Percentiles rank a stretch among this genome's conserved stretches.
Evolutionary conservation across 2,329 filamentous ascomycete species (phyloP).

Genomic region (Phaeosphaeria sp.): DNA sequence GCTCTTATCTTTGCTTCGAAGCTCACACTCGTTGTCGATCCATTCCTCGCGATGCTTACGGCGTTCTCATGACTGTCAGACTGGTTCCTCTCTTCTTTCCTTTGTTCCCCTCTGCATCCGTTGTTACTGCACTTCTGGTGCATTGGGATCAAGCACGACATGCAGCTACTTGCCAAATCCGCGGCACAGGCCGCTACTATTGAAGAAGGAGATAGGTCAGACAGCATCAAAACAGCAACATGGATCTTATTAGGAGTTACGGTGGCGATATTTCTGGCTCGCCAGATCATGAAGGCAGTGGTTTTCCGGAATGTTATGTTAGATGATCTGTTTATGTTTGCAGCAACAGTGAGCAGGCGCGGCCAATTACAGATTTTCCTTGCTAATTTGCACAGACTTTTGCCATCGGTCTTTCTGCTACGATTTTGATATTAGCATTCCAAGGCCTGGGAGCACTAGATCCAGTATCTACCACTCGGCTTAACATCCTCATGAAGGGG

Average conservation of each 20-base stretch:
- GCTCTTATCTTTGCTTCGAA: slow-evolving; percentile 7
- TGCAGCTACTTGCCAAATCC: slow-evolving; percentile 21
- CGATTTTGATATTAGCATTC: slow-evolving; percentile 29
- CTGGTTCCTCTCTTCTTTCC: slow-evolving; percentile 12
- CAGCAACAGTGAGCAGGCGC: slow-evolving; percentile 33
- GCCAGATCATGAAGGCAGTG: slow-evolving; percentile 34
- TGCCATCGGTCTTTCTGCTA: slow-evolving; percentile 35
- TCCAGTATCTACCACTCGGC: slow-evolving; percentile 22
- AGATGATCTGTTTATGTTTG: slow-evolving; percentile 40
- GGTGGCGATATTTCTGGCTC: slow-evolving; percentile 29
- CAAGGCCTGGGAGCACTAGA: slow-evolving; percentile 29
- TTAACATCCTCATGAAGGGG: slow-evolving; percentile 34
- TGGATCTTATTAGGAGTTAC: slow-evolving; percentile 33
- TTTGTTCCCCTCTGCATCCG: slow-evolving; percentile 16
- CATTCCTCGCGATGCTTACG: slow-evolving; percentile 12
- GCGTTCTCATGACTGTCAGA: slow-evolving; percentile 1
- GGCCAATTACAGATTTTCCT: not conserved
- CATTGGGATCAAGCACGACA: slow-evolving; percentile 14
- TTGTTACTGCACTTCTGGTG: slow-evolving; percentile 8
- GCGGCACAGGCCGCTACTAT: slow-evolving; percentile 8
- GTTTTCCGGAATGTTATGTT: slow-evolving; percentile 29
- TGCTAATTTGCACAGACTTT: slow-evolving; percentile 29
- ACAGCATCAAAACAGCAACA: slow-evolving; percentile 31
- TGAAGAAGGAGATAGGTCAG: slow-evolving; percentile 21
- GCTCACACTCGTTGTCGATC: not conserved